phyloP scores from a whole-genome alignment of 2,329 filamentous ascomycete species.

The Aspergillus quadrilineatus region DNA sequence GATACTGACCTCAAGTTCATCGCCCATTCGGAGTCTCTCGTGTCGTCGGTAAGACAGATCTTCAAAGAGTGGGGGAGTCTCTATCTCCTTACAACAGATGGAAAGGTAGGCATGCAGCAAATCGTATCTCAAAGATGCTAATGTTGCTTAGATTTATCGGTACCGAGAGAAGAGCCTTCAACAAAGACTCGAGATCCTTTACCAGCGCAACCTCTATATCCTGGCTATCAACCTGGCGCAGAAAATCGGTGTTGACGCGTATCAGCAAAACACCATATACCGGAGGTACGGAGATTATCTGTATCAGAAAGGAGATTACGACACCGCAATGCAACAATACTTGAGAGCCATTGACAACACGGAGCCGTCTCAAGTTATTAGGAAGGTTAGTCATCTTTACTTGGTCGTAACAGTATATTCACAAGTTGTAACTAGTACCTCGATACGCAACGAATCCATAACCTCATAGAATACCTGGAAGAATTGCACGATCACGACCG shows the following conservation, averaged over 20 bases:
- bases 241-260: conserved; percentile 74
- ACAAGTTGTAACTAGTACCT: conserved; percentile 63
- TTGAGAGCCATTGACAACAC: conserved; percentile 94
- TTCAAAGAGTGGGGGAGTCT: conserved; percentile 90
- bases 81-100: conserved; percentile 85
- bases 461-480: conserved; percentile 94
- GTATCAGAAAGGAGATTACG: conserved; percentile 93
- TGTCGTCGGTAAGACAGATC: conserved; percentile 74
- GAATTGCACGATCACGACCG: conserved; percentile 92
- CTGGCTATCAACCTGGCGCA: conserved; percentile 90
- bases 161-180: conserved; percentile 90
- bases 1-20: conserved; percentile 89
- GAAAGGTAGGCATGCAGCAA: conserved; percentile 64
- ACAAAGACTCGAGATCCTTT: conserved; percentile 89
- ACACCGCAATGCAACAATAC: conserved; percentile 99
- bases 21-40: conserved; percentile 81
- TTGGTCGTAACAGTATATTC: neutral
- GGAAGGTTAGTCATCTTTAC: conserved; percentile 60
- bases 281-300: conserved; percentile 90
- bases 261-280: conserved; percentile 88
- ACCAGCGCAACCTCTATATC: conserved; percentile 88
- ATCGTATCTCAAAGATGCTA: conserved; percentile 11
- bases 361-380: conserved; percentile 92
- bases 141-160: conserved; percentile 64
- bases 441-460: conserved; percentile 95